Percentiles rank a stretch among this genome's conserved stretches.
These are phyloP conservation scores for Didymosphaeria variabile DNA, from an alignment of 2,329 filamentous ascomycete species.

Conservation along the genomic window DNA sequence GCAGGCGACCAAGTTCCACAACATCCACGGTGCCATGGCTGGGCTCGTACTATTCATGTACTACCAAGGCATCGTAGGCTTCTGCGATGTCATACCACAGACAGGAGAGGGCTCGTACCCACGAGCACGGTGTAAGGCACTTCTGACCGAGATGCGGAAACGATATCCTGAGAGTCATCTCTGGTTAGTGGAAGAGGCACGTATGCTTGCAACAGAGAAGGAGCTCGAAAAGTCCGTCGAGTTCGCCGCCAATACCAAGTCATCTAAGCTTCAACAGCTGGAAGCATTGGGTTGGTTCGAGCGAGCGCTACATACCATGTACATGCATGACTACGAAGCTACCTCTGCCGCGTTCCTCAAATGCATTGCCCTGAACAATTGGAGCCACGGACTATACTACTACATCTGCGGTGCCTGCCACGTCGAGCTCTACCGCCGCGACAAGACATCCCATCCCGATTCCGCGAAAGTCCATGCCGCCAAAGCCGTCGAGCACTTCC, in stretches of 20 bases:
- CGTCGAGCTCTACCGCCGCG: slow-evolving; percentile 79
- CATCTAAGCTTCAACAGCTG: slow-evolving; percentile 85
- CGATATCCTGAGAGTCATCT: slow-evolving; percentile 84
- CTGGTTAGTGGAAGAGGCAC: slow-evolving; percentile 88
- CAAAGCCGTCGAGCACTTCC: slow-evolving; percentile 73
- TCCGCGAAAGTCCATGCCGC: slow-evolving; percentile 55
- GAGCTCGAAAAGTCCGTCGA: slow-evolving; percentile 73
- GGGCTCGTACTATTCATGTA: slow-evolving; percentile 83
- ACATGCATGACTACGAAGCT: slow-evolving; percentile 76
- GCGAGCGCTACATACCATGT: slow-evolving; percentile 79
- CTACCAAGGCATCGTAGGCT: slow-evolving; percentile 86
- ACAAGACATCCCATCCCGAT: slow-evolving; percentile 50
- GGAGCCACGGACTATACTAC: slow-evolving; percentile 89
- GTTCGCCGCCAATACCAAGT: slow-evolving; percentile 66
- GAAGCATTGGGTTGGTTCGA: slow-evolving; percentile 88
- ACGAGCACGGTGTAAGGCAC: slow-evolving; percentile 67
- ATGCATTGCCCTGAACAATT: slow-evolving; percentile 70
- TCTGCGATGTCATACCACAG: slow-evolving; percentile 84
- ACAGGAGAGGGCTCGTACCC: slow-evolving; percentile 73
- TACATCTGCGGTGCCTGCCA: slow-evolving; percentile 84
- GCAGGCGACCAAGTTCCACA: slow-evolving; percentile 84
- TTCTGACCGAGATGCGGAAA: slow-evolving; percentile 77
- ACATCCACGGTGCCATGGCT: slow-evolving; percentile 91
- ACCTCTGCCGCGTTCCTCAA: slow-evolving; percentile 78
- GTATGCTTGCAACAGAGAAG: slow-evolving; percentile 74